These are phyloP conservation scores for Pseudopithomyces maydicus DNA, from an alignment of 2,329 filamentous ascomycete genomes.

Conservation along the genomic window DNA sequence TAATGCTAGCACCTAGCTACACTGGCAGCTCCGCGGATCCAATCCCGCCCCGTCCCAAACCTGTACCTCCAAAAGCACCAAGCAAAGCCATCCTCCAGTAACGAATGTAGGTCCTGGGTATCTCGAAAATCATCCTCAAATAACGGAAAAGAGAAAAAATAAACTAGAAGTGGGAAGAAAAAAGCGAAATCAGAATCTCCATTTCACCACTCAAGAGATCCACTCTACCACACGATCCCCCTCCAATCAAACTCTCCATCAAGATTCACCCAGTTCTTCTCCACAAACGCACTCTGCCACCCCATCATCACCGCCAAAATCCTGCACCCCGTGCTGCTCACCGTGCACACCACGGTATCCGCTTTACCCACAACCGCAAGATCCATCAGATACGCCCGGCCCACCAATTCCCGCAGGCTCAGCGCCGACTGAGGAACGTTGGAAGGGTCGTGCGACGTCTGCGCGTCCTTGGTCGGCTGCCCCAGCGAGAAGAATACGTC, in stretches of 20 bases:
- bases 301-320: conserved; percentile 85
- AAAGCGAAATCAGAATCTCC: background rate
- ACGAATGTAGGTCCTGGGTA: no score
- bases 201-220: background rate
- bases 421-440: conserved; percentile 57
- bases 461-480: conserved; percentile 35
- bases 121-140: no score
- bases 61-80: no score
- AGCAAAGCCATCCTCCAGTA: no score
- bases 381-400: conserved; percentile 81
- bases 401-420: conserved; percentile 73
- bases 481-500: conserved; percentile 83
- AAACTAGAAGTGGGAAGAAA: no score
- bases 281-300: conserved; percentile 63
- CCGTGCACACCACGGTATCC: conserved; percentile 76
- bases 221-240: conserved; percentile 40
- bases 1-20: no score
- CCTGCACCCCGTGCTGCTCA: conserved; percentile 70
- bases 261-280: conserved; percentile 74
- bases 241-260: conserved; percentile 47
- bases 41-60: no score
- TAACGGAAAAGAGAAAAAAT: no score
- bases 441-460: conserved; percentile 22
- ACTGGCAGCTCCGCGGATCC: no score
- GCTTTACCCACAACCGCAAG: conserved; percentile 72